phyloP scores from a whole-genome alignment of 495 filamentous ascomycete genomes.

The Talaromyces trachyspermus region DNA sequence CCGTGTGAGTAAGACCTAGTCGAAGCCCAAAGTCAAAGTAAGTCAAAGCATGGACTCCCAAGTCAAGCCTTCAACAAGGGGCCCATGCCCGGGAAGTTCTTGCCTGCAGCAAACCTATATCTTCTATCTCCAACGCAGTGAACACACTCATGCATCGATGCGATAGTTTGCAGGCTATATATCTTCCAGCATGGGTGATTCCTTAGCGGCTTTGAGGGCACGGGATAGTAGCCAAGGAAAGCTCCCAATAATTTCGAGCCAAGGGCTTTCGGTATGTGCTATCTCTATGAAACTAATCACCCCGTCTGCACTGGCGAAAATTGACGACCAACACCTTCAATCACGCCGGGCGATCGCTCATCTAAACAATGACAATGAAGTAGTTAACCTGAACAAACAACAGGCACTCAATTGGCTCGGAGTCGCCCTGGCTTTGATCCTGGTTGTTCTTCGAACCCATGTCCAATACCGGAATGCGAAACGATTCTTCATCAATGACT shows the following conservation, averaged over 20 bases:
- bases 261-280: neutral
- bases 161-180: neutral
- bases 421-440: neutral
- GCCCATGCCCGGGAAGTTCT: too few relatives aligned
- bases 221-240: neutral
- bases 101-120: too few relatives aligned
- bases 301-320: too few relatives aligned
- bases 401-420: conserved; percentile 4
- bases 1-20: too few relatives aligned
- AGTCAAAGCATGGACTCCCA: too few relatives aligned
- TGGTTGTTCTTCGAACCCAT: conserved; percentile 1
- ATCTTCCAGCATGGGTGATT: neutral
- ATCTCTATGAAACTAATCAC: neutral
- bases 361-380: too few relatives aligned
- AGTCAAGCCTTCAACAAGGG: too few relatives aligned
- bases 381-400: too few relatives aligned
- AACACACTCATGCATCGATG: too few relatives aligned
- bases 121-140: neutral
- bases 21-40: neutral
- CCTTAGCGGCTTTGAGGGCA: neutral
- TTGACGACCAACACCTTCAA: too few relatives aligned
- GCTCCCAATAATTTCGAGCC: neutral
- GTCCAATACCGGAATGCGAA: conserved; percentile 3
- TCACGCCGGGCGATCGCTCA: too few relatives aligned
- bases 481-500: conserved; percentile 8